These are phyloP conservation scores for Bullera alba DNA, from an alignment of 768 basidiomycete species.

Conservation along the genomic window DNA sequence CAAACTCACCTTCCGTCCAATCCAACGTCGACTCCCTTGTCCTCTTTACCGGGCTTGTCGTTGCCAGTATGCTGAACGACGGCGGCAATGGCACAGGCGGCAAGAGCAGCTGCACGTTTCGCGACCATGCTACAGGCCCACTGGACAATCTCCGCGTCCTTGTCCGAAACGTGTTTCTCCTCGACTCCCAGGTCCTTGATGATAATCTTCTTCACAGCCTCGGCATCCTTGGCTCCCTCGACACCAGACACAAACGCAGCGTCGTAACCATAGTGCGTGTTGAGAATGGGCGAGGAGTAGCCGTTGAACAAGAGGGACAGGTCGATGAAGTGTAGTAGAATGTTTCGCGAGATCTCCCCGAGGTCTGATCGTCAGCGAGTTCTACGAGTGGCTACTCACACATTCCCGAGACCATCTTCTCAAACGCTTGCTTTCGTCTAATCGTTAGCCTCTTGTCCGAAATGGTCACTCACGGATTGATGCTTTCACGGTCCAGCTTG, in stretches of 20 bases:
- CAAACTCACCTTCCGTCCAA: conserved; percentile 76
- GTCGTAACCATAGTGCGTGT: conserved; percentile 90
- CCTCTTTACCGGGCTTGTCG: conserved; percentile 54
- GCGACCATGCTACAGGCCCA: conserved; percentile 75
- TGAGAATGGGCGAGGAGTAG: conserved; percentile 62
- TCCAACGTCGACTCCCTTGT: conserved; percentile 62
- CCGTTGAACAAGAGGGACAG: conserved; percentile 64
- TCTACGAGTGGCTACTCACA: conserved; percentile 45
- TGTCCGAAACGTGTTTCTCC: conserved; percentile 52
- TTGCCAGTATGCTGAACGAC: conserved; percentile 73
- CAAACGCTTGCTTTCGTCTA: conserved; percentile 75
- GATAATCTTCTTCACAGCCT: conserved; percentile 54
- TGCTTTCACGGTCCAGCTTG: conserved; percentile 82
- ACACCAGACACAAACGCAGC: conserved; percentile 83
- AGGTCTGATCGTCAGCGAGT: conserved; percentile 52
- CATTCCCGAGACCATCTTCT: conserved; percentile 99
- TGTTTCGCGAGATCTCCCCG: conserved; percentile 82
- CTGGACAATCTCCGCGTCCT: conserved; percentile 61
- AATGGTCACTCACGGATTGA: conserved; percentile 61
- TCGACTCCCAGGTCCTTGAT: conserved; percentile 58
- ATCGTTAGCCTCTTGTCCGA: not conserved
- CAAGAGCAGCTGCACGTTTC: conserved; percentile 70
- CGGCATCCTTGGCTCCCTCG: conserved; percentile 58
- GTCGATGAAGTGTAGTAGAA: conserved; percentile 69
- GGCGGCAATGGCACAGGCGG: conserved; percentile 79